Evolutionary conservation across 169 alveolate species (phyloP), one percentile per base, ranked within the genome.

Genomic region (Cryptosporidium andersoni): DNA sequence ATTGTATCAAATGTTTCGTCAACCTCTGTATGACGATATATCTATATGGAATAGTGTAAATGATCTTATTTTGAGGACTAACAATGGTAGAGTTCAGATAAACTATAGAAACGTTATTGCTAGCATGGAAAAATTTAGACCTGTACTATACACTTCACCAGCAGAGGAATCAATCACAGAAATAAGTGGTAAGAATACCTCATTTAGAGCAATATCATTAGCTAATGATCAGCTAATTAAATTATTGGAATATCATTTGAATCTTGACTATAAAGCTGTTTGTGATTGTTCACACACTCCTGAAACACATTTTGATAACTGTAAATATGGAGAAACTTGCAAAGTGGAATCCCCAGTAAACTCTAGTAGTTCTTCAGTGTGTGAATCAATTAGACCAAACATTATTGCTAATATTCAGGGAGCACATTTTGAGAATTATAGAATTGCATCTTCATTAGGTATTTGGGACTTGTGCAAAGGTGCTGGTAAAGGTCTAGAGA

Each of bases 381-480:
- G 43, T 2, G 36, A 8, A n/a, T 40, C 62, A 7, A 64, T 40
- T 25, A 55, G 64, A 25, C 39, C 68, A 3, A 74, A 48, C 12
- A 12, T 74, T 37, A 42, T 74, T 2, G 85, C 60, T 8, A 74
- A 74, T 43, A 74, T 74, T 25, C 85, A 74, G 60, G 85, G 85
- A 58, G 85, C 85, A n/a, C 85, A 74, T 6, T 74, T 58, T 60
- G 37, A 47, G 68, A 34, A 74, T 39, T 74, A 74, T 34, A 74
- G 85, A 60, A 51, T 42, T 25, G 85, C 85, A 3, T 66, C 85
- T 1, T 51, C 85, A 5, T 68, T 74, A 37, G 68, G 74, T 8
- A 51, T 74, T n/a, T 74, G 67, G 85, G 85, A 74, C 47, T 42
- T 74, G 49, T 74, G 85, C 16, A 53, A 45, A 25, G 85, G 85